Base-by-base conservation (phyloP, 2,329 filamentous ascomycete genomes). In the Elsinoe necatrix region DNA sequence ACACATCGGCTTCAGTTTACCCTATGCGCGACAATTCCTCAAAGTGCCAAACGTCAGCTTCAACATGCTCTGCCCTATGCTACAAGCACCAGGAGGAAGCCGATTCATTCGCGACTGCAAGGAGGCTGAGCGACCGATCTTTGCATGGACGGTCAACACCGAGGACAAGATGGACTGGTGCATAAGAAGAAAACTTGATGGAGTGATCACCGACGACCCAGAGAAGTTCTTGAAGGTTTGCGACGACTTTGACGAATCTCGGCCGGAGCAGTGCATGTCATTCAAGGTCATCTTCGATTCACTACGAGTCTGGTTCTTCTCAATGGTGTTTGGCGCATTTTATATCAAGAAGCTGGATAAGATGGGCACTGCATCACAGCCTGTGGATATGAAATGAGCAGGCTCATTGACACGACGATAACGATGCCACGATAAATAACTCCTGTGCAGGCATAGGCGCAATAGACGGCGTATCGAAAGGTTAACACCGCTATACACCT, bases 81-180 rank as follows among this genome's bases (percentile, higher is more conserved):
- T 95, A 52, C 79, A 89, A 58, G 83, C 85, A 1, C 83, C 83
- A 0, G 73, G 81, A 34, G 90, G 90, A 6, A 67, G 69, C 8
- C 72, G 74, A 9, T 93, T 96, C 72, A 71, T 90, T 14, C 74
- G 75, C 11, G 42, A 59, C 9, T 52, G 52, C 18, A 54, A 57
- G 14, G 64, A 67, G 1, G 64, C 63, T 7, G 79, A 84, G 56
- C 78, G 86, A 20, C 78, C 80, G 3, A 74, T 96, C 3, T 84
- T 86, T 64, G 80, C 83, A 0, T 97, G 92, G 92, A 96, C 91
- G 0, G 87, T 95, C 52, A 95, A 97, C 67, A 80, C 86, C 12
- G 79, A 81, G 60, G 75, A 77, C 51, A 80, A 83, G 71, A 96
- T 97, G 91, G 79, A 83, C 63, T 95, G 89, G 89, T 80, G 82